Percentiles rank a stretch among this genome's conserved stretches.
Conservation (phyloP, 2,329 filamentous ascomycete species). For the Annulohypoxylon truncatum region DNA sequence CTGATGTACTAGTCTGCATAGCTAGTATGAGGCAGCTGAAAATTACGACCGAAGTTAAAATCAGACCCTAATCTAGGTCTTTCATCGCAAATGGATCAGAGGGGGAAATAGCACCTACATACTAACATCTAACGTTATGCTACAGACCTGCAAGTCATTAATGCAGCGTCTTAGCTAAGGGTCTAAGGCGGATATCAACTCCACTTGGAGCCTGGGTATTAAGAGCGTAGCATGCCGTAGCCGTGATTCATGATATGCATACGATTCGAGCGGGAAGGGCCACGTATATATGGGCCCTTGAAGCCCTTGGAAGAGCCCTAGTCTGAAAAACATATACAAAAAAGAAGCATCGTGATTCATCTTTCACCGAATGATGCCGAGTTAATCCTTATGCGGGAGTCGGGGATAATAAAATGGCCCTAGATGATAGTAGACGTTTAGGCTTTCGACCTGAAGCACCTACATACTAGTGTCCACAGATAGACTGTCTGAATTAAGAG, state of each 20-base stretch:
- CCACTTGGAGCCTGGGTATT: conserved; percentile 24
- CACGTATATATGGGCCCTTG: conserved; percentile 1
- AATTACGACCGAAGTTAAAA: conserved; percentile 2
- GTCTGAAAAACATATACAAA: background rate
- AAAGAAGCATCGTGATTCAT: conserved; percentile 6
- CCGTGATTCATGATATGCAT: conserved; percentile 17
- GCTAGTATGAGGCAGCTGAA: conserved; percentile 9
- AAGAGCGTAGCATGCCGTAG: conserved; percentile 27
- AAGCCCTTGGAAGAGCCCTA: background rate
- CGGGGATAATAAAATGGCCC: background rate
- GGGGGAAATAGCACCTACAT: background rate
- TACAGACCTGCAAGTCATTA: conserved; percentile 32
- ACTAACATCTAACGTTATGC: conserved; percentile 7
- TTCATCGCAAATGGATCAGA: background rate
- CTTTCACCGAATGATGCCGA: background rate
- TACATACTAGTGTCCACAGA: background rate
- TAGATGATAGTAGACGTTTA: background rate
- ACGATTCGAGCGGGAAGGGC: conserved; percentile 24
- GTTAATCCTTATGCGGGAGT: background rate
- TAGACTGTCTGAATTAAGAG: background rate
- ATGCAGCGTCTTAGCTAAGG: conserved; percentile 14
- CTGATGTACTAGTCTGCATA: background rate
- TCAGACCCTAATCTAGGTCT: conserved; percentile 1
- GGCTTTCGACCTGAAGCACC: conserved; percentile 1
- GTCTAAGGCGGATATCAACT: conserved; percentile 20